Evolutionary conservation across 371 early-diverging fungal genomes (phyloP), one percentile per base, ranked within the genome.

Genomic region (Syncephalastrum monosporum): DNA sequence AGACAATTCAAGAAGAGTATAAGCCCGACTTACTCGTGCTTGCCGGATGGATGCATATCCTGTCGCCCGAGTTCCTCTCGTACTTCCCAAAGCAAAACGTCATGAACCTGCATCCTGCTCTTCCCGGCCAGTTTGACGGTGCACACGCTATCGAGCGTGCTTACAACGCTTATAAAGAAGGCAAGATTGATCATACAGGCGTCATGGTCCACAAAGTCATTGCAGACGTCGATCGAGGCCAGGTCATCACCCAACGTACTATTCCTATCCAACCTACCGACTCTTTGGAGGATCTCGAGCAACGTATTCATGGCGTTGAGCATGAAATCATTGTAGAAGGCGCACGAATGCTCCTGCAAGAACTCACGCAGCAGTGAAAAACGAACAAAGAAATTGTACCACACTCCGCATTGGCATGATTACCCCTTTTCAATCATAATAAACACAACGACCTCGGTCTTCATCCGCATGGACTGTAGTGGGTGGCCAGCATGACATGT

Each of bases 41-140:
- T 38, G 98, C 97, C 10, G 98, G 98, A 43, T 98, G 86, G 82
- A 97, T 98, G 97, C 97, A 95, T 67, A 97, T 98, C 58, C 80
- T 98, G 47, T 90, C 91, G 5, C 79, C 91, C 4, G 83, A 82
- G 21, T 97, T 97, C 67, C 67, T 98, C 51, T 72, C 82, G 14
- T 53, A 69, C 47, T 91, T 93, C 62, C 82, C 85, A 19, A 42
- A 63, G 0, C 33, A 69, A 12, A 81, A 79, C 41, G 75, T 96
- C 61, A 92, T 98, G 76, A 98, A 98, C 73, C 74, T 98, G 58
- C 98, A 98, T 62, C 98, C 98, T 7, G 96, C 98, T 5, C 74
- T 98, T 27, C 97, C 97, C 8, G 95, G 95, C 44, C 86, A 91
- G 64, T 93, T 97, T 66, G 95, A 95, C 59, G 98, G 98, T 41